Evolutionary conservation across 768 basidiomycete genomes (phyloP).

Genomic region (Trametes coccinea): DNA sequence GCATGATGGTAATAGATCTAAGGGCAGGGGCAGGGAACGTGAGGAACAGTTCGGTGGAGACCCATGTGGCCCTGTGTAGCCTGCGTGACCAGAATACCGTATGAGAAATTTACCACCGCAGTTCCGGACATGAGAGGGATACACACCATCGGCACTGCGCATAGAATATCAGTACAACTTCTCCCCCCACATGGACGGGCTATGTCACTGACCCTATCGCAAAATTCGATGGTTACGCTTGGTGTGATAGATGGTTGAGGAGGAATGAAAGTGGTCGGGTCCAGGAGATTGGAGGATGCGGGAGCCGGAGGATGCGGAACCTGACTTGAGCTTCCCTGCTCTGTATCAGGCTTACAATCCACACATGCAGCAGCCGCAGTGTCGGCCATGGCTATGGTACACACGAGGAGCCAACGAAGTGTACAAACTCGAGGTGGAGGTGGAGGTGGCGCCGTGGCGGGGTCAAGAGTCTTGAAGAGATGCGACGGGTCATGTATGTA

Average conservation of each 20-base stretch:
- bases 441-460: neutral
- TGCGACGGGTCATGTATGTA: neutral
- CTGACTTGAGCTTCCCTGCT: neutral
- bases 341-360: slow-evolving; percentile 23
- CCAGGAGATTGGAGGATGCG: slow-evolving; percentile 31
- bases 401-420: too few species aligned
- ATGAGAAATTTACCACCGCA: neutral
- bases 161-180: neutral
- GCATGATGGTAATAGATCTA: slow-evolving; percentile 66
- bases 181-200: slow-evolving; percentile 3
- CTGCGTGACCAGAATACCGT: slow-evolving; percentile 39
- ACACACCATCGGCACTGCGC: slow-evolving; percentile 75
- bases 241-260: slow-evolving; percentile 51
- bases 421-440: neutral
- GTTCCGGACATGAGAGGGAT: neutral
- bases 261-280: slow-evolving; percentile 56
- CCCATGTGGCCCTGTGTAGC: slow-evolving; percentile 92
- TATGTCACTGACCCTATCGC: slow-evolving; percentile 70
- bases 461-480: neutral
- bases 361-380: slow-evolving; percentile 18
- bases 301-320: neutral
- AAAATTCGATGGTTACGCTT: slow-evolving; percentile 86
- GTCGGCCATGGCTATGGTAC: slow-evolving; percentile 27
- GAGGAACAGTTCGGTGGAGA: slow-evolving; percentile 87
- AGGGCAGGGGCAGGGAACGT: slow-evolving; percentile 85